A percentile compares a stretch with the other conserved stretches of the same genome.
phyloP scores from a whole-genome alignment of 306 rosid species.

The Notholithocarpus densiflorus region DNA sequence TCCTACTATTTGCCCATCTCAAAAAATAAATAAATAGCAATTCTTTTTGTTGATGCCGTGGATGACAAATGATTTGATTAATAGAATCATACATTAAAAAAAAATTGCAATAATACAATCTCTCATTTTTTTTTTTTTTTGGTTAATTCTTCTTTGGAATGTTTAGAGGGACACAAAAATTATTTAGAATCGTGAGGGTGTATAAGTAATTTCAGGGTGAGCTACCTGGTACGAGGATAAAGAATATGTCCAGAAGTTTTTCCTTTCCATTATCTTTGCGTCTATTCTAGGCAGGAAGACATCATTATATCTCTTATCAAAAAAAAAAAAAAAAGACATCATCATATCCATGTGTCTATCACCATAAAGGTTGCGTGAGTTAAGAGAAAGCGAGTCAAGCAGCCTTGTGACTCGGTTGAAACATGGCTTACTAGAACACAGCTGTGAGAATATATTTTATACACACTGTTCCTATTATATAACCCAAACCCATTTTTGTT shows the following conservation, averaged over 20 bases:
- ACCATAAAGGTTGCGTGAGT: neutral
- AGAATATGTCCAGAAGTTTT: neutral
- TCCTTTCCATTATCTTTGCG: neutral
- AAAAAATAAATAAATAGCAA: too few species aligned
- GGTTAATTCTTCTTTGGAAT: neutral
- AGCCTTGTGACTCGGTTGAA: neutral
- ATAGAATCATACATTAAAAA: too few species aligned
- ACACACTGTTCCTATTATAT: too few species aligned
- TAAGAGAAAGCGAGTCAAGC: conserved; percentile 5
- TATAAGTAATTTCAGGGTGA: neutral
- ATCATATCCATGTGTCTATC: neutral
- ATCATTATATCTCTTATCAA: too few species aligned
- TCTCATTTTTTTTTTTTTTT: too few species aligned
- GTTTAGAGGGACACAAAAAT: neutral
- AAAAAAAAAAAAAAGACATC: too few species aligned
- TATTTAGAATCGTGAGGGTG: neutral
- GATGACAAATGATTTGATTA: too few species aligned
- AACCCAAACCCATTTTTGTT: too few species aligned
- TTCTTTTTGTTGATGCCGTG: too few species aligned
- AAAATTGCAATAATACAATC: too few species aligned
- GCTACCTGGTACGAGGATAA: too few species aligned
- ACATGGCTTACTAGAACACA: neutral
- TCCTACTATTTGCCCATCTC: too few species aligned
- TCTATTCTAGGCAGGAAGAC: neutral
- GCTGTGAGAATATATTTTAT: neutral